A percentile compares a stretch with the other conserved stretches of the same genome.
Evolutionary conservation across 2,329 filamentous ascomycete species (phyloP).

Genomic region (Clonostachys solani): DNA sequence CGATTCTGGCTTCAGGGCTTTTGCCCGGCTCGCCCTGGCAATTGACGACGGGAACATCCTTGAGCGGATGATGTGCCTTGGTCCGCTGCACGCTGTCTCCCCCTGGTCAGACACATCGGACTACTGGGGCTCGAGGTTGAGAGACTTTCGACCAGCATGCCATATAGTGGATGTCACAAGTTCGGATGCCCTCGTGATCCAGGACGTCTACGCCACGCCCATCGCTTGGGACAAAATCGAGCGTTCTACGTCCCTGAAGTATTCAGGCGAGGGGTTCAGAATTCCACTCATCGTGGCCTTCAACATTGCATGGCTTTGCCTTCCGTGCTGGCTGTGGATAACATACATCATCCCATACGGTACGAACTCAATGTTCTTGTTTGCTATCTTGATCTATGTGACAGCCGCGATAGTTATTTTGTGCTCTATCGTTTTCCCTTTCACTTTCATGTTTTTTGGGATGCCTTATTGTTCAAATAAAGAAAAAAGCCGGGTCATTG

Average conservation of each 20-base stretch:
- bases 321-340: background rate
- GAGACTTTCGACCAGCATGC: constrained; percentile 35
- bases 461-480: no score
- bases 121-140: constrained; percentile 29
- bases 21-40: constrained; percentile 37
- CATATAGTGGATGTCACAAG: constrained; percentile 11
- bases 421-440: background rate
- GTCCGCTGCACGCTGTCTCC: constrained; percentile 14
- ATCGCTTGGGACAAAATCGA: constrained; percentile 31
- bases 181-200: constrained; percentile 22
- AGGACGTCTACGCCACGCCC: constrained; percentile 28
- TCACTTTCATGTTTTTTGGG: background rate
- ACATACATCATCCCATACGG: background rate
- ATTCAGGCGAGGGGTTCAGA: background rate
- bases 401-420: no score
- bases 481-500: constrained; percentile 5
- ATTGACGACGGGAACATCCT: constrained; percentile 39
- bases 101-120: constrained; percentile 36
- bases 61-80: constrained; percentile 37
- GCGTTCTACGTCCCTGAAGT: background rate
- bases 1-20: constrained; percentile 40
- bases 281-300: background rate
- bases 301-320: background rate
- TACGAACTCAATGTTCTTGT: background rate
- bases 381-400: background rate